Evolutionary conservation across 2,329 filamentous ascomycete species (phyloP).

Genomic region (Cercospora zeina): DNA sequence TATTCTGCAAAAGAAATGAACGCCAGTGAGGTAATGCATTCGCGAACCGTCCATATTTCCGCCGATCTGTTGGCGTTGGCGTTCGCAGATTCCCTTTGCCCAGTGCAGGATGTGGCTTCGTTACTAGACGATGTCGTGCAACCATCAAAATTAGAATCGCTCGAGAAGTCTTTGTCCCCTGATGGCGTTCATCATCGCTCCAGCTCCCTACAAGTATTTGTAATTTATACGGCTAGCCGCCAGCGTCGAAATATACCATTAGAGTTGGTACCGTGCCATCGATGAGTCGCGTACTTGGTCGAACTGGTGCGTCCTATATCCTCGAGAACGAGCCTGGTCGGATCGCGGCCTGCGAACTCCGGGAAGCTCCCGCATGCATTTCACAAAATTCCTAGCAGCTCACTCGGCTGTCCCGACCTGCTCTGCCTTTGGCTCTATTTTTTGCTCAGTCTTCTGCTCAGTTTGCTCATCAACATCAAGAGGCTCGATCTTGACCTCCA

Average conservation of each 20-base stretch:
- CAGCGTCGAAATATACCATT: not conserved
- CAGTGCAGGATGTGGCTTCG: not conserved
- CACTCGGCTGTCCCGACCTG: not conserved
- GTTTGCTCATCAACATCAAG: not conserved
- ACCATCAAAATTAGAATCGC: not conserved
- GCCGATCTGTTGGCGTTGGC: not conserved
- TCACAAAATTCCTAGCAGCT: not conserved
- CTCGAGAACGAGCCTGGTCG: too few relatives aligned
- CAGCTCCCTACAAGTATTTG: not conserved
- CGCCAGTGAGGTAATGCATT: not conserved
- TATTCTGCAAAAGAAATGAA: not conserved
- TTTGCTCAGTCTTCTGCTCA: not conserved
- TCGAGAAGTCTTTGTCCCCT: not conserved
- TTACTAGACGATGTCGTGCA: not conserved
- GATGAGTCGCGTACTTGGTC: not conserved
- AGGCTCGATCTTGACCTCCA: slow-evolving; percentile 29
- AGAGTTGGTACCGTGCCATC: not conserved
- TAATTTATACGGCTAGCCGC: not conserved
- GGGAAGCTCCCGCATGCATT: too few relatives aligned
- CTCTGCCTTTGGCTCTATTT: not conserved
- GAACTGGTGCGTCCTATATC: not conserved
- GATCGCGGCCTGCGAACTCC: too few relatives aligned
- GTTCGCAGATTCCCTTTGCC: not conserved
- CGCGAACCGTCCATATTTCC: not conserved
- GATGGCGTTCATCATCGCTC: not conserved